Evolutionary conservation across 2,329 filamentous ascomycete genomes (phyloP), one percentile per base, ranked within the genome.

Genomic region (Pseudocercospora pini-densiflorae): DNA sequence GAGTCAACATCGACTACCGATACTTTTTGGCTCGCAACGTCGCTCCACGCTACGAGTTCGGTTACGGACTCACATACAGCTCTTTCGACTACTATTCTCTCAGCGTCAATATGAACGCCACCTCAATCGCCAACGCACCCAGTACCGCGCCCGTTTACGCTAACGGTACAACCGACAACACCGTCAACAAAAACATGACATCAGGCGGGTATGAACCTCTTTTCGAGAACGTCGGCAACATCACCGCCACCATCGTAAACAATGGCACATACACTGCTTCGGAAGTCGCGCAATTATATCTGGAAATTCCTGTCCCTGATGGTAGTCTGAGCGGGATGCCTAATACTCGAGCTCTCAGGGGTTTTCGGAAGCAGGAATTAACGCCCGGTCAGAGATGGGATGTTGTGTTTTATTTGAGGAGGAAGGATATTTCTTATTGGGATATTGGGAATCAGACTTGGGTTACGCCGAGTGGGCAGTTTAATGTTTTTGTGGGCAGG

Each of bases 271-370:
- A 84, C 49, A 71, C 71, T 14, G 85, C 84, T 40, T 81, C 84
- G 24, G 85, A 87, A 69, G 84, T 87, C 54, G 82, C 83, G 5
- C 85, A 87, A 72, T 72, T 87, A 19, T 79, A 78, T 65, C 58
- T 79, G 6, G 63, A 73, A 24, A 75, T 78, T 10, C 75, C 75
- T 0, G 67, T 72, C 16, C 69, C 68, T 12, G 92, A 67, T 14
- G 79, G 77, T 57, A 84, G 55, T 23, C 96, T 71, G 58, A 75
- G 85, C 84, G 27, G 80, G 79, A 68, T 79, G 84, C 64, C 71
- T 2, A 70, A 71, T 31, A 76, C 74, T 19, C 70, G 73, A 58
- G 70, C 72, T 1, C 65, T 79, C 45, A 63, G 77, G 24, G 77
- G 77, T 1, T 79, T 78, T 51, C 67, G 75, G 54, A 79, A 79